A percentile compares a stretch with the other conserved stretches of the same genome.
Conservation (phyloP, 306 rosid species). For the Potentilla sterilis region DNA sequence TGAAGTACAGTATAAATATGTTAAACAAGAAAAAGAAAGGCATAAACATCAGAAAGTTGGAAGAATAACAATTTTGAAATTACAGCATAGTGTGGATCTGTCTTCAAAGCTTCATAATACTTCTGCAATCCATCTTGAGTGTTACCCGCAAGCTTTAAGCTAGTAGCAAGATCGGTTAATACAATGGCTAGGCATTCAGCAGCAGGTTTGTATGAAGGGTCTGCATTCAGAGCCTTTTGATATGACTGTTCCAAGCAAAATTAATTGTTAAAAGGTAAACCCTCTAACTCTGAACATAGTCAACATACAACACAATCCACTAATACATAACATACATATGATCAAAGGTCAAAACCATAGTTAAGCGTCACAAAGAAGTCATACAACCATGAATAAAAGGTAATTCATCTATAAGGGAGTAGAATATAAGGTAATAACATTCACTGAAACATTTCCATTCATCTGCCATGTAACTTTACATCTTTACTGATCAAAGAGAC, state of each 20-base stretch:
- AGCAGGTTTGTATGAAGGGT: conserved; percentile 80
- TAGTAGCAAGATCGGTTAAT: conserved; percentile 96
- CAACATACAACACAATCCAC: conserved; percentile 10
- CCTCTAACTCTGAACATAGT: conserved; percentile 5
- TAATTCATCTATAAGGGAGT: background rate
- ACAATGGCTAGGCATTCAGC: conserved; percentile 97
- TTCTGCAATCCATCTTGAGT: conserved; percentile 97
- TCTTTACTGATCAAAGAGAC: background rate
- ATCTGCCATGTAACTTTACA: background rate
- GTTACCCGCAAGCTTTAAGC: conserved; percentile 93
- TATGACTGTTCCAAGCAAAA: conserved; percentile 76
- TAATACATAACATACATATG: background rate
- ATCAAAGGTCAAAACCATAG: background rate
- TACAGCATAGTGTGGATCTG: conserved; percentile 96
- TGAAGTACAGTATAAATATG: conserved; percentile 14
- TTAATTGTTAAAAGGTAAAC: conserved; percentile 6
- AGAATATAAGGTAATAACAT: background rate
- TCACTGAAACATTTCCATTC: background rate
- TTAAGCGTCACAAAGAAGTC: background rate
- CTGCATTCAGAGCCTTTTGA: conserved; percentile 81
- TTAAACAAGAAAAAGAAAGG: conserved; percentile 10
- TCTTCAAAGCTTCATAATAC: conserved; percentile 91
- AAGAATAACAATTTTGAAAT: conserved; percentile 24
- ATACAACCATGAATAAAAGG: background rate
- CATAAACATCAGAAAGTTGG: conserved; percentile 16